A percentile compares a stretch with the other conserved stretches of the same genome.
phyloP scores from a whole-genome alignment of 1,284 basidiomycete species.

The Cryptococcus sp. region DNA sequence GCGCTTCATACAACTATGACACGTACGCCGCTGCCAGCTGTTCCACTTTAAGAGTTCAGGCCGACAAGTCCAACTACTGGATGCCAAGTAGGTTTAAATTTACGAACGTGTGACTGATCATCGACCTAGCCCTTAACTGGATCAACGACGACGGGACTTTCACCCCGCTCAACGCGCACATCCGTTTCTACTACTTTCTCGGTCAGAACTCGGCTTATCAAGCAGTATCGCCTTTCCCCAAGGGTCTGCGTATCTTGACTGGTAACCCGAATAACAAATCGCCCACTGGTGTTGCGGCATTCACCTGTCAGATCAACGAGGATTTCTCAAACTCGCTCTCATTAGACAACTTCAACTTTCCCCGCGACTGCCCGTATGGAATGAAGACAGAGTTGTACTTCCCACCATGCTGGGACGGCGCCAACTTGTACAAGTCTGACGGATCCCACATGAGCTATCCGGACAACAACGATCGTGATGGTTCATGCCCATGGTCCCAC shows the following conservation, averaged over 20 bases:
- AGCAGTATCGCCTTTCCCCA: constrained; percentile 32
- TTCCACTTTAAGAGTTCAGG: constrained; percentile 27
- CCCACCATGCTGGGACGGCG: constrained; percentile 45
- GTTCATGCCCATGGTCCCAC: constrained; percentile 39
- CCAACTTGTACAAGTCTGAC: constrained; percentile 35
- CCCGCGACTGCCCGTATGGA: constrained; percentile 32
- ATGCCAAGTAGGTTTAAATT: constrained; percentile 24
- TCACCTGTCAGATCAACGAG: constrained; percentile 26
- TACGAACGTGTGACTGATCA: background rate
- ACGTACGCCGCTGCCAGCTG: constrained; percentile 28
- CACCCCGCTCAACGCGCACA: constrained; percentile 15
- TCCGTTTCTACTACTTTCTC: constrained; percentile 27
- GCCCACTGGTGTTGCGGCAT: constrained; percentile 21
- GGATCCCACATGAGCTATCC: constrained; percentile 40
- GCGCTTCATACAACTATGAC: constrained; percentile 34
- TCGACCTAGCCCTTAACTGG: constrained; percentile 11
- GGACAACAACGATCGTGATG: constrained; percentile 16
- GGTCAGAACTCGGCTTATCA: constrained; percentile 19
- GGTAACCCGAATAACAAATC: constrained; percentile 37
- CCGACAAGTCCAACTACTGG: constrained; percentile 47
- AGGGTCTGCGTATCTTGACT: constrained; percentile 36
- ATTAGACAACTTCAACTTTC: constrained; percentile 40
- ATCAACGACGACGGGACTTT: constrained; percentile 10
- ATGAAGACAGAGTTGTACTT: constrained; percentile 38
- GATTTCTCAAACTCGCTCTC: constrained; percentile 17